Base-by-base conservation (phyloP, 2,329 filamentous ascomycete genomes). In the Venturia asperata region DNA sequence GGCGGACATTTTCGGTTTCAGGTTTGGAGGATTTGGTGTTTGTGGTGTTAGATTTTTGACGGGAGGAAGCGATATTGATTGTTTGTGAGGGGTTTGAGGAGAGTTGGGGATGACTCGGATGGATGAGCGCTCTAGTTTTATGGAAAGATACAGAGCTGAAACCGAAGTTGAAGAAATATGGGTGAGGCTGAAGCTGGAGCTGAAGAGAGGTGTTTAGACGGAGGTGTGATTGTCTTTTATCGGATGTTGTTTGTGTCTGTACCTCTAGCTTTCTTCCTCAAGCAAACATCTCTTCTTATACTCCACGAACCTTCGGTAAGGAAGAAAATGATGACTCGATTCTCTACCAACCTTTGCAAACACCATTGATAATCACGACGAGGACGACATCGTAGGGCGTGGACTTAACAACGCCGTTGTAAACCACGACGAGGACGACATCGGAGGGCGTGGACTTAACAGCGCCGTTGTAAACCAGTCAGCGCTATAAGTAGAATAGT, bases 241-340 rank as follows among this genome's bases (percentile, higher is more conserved):
- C n/a, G 30, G 27, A 47, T n/a, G 6, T 58, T 58, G 52, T 37
- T 37, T 58, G 27, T 27, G 7, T 34, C 21, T 27, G 34, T 10
- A 17, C 21, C 30, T 37, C 15, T 39, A 11, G 11, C 11, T 39
- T 11, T 41, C 39, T 41, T 41, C 52, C 52, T 37, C 24, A 27
- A 30, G 52, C 52, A 58, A 58, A 34, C 52, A n/a, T n/a, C 9
- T 58, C 52, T 19, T 37, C 30, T 58, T 58, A 58, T 58, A 58
- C 52, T n/a, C 30, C 9, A n/a, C 52, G 5, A 17, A 10, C 39
- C 11, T 9, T 15, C 39, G 15, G 11, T 15, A 2, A 41, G 4
- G 2, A 15, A 2, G 2, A 41, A 10, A 41, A 41, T 10, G 10
- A 41, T 58, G 52, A 58, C 52, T 58, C 30, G 17, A 58, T 15